phyloP scores from a whole-genome alignment of 2,329 filamentous ascomycete species.

The Curvularia sp. region DNA sequence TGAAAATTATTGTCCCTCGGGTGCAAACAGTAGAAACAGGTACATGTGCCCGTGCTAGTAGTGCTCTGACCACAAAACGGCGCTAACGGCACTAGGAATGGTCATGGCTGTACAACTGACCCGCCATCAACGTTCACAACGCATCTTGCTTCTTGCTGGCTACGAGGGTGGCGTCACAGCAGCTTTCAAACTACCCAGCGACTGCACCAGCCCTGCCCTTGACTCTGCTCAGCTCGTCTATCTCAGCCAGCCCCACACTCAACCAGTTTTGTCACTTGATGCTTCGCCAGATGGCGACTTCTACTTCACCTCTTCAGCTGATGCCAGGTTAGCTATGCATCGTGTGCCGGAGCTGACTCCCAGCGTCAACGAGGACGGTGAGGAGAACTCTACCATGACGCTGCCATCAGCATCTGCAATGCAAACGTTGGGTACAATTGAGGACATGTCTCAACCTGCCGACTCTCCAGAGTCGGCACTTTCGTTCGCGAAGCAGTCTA shows the following conservation, averaged over 20 bases:
- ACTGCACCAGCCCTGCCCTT: slow-evolving; percentile 23
- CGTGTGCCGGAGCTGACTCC: slow-evolving; percentile 60
- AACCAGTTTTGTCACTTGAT: slow-evolving; percentile 76
- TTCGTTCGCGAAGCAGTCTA: slow-evolving; percentile 29
- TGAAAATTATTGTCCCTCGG: slow-evolving; percentile 67
- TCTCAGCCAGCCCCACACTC: slow-evolving; percentile 71
- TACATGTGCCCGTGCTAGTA: slow-evolving; percentile 21
- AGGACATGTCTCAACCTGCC: neutral
- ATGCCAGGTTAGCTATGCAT: slow-evolving; percentile 80
- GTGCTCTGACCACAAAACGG: slow-evolving; percentile 38
- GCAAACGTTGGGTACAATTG: neutral
- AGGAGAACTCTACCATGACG: neutral
- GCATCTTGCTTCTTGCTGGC: slow-evolving; percentile 72
- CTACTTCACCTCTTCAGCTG: slow-evolving; percentile 83
- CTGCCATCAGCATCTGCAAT: neutral
- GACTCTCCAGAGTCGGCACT: slow-evolving; percentile 10
- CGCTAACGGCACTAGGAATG: slow-evolving; percentile 70
- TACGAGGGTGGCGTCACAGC: slow-evolving; percentile 85
- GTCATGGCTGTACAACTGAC: slow-evolving; percentile 75
- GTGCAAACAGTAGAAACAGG: slow-evolving; percentile 55
- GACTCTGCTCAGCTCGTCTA: slow-evolving; percentile 64
- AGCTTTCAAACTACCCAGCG: slow-evolving; percentile 64
- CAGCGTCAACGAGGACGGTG: neutral
- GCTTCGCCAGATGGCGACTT: slow-evolving; percentile 53
- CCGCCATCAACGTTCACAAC: slow-evolving; percentile 27